Evolutionary conservation across 352 stramenopile genomes (phyloP).

Genomic region (Thraustotheca clavata): DNA sequence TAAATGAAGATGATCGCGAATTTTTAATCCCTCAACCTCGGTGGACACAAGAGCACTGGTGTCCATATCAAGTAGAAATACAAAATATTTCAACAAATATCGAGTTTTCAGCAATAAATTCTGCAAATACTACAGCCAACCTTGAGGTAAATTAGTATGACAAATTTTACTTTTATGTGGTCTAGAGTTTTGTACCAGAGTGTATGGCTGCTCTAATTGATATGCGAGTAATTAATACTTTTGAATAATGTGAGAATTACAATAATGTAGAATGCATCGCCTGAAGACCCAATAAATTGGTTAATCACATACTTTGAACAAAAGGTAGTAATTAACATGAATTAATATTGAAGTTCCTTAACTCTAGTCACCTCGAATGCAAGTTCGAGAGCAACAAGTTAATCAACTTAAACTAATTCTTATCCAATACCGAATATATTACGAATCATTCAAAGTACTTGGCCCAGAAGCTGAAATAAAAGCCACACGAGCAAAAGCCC

Average conservation of each 20-base stretch:
- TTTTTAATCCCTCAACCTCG: constrained; percentile 13
- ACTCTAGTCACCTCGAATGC: not conserved
- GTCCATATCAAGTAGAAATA: not conserved
- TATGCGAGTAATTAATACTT: not conserved
- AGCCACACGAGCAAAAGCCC: not conserved
- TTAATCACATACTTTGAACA: constrained; percentile 7
- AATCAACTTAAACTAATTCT: not conserved
- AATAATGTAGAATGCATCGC: not conserved
- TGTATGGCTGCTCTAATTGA: constrained; percentile 9
- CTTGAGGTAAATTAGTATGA: constrained; percentile 8
- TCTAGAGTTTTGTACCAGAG: constrained; percentile 14
- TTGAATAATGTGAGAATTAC: not conserved
- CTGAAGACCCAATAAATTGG: constrained; percentile 1
- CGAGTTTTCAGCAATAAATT: not conserved
- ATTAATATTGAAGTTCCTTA: not conserved
- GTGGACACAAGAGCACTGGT: constrained; percentile 8
- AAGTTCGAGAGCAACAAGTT: not conserved
- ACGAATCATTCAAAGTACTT: not conserved
- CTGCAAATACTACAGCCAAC: not conserved
- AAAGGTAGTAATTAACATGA: constrained; percentile 4
- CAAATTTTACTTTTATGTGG: not conserved
- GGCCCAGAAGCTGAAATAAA: not conserved
- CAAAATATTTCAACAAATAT: not conserved
- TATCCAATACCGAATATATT: constrained; percentile 4
- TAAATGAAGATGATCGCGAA: constrained; percentile 5